Base-by-base conservation (phyloP, 306 rosid species). In the Alnus rubra region DNA sequence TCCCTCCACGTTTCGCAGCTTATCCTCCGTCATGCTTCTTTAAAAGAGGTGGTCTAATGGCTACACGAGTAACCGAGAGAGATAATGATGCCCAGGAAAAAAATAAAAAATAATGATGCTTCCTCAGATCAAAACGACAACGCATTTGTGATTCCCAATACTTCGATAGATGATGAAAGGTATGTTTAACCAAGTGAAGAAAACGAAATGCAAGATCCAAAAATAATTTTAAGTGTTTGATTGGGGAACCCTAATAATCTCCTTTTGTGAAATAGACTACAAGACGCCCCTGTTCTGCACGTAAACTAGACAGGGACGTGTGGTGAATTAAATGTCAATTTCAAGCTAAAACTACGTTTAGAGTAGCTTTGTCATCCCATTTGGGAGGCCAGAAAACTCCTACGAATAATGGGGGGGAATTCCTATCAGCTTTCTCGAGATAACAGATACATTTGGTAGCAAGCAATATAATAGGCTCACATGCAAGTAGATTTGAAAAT, bases 21-120 rank as follows among this genome's bases (percentile, higher is more conserved):
- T 47, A 68, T 42, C 73, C 52, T 68, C 73, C 51, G 15, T n/a
- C 51, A 37, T n/a, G 14, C 55, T 30, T 12, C 74, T 28, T 12
- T 19, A 2, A 4, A 19, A 23, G 75, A 28, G 54, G 73, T 23
- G 28, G 28, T 23, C 28, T 23, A 23, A 23, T 23, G 28, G 0
- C 69, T 73, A 73, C 69, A 77, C 74, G 74, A 23, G 11, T 55
- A 42, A 42, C 45, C 45, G 5, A 42, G 44, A 39, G 5, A 39
- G 5, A 39, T 39, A 39, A 39, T 3, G 44, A 39, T 39, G 44
- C 44, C 44, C 5, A 39, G 44, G 3, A 39, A 5, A 42, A 5
- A 5, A 42, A 42, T 0, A 42, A 5, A 42, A 33, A 81, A 79
- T 53, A 28, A 63, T 35, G 65, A 71, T 58, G 78, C 67, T 71